Evolutionary conservation across 495 filamentous ascomycete genomes (phyloP).

Genomic region (Jackrogersella multiformis): DNA sequence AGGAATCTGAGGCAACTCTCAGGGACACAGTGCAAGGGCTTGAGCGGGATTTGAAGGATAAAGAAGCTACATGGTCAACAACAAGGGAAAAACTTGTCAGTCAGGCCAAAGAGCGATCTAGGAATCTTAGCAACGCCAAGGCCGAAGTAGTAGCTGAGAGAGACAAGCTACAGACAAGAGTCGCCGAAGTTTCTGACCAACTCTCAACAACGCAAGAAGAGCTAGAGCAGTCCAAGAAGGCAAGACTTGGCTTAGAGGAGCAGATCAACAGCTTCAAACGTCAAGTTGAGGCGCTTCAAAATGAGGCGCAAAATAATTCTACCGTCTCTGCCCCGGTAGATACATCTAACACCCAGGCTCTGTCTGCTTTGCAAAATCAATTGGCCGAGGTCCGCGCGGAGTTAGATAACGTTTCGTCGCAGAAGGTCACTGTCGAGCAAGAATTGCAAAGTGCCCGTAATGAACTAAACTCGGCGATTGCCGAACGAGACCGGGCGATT

Average conservation of each 20-base stretch:
- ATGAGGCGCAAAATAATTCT: slow-evolving; percentile 43
- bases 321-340: slow-evolving; percentile 21
- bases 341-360: slow-evolving; percentile 21
- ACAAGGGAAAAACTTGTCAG: slow-evolving; percentile 54
- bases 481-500: slow-evolving; percentile 59
- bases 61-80: slow-evolving; percentile 55
- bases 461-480: slow-evolving; percentile 53
- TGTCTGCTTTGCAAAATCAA: slow-evolving; percentile 43
- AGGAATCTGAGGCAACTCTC: slow-evolving; percentile 66
- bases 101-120: slow-evolving; percentile 60
- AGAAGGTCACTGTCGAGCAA: slow-evolving; percentile 52
- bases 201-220: slow-evolving; percentile 51
- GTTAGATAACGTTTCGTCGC: slow-evolving; percentile 52
- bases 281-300: slow-evolving; percentile 48
- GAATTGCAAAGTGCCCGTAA: slow-evolving; percentile 58
- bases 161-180: slow-evolving; percentile 45
- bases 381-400: slow-evolving; percentile 49
- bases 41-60: slow-evolving; percentile 54
- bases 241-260: slow-evolving; percentile 50
- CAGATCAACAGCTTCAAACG: slow-evolving; percentile 48
- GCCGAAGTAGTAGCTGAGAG: slow-evolving; percentile 55
- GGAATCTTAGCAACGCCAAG: slow-evolving; percentile 51
- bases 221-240: slow-evolving; percentile 49
- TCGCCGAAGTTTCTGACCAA: slow-evolving; percentile 47
- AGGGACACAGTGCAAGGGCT: slow-evolving; percentile 62